Evolutionary conservation across 805 yeast species (phyloP).

Genomic region (Lachancea cidri): DNA sequence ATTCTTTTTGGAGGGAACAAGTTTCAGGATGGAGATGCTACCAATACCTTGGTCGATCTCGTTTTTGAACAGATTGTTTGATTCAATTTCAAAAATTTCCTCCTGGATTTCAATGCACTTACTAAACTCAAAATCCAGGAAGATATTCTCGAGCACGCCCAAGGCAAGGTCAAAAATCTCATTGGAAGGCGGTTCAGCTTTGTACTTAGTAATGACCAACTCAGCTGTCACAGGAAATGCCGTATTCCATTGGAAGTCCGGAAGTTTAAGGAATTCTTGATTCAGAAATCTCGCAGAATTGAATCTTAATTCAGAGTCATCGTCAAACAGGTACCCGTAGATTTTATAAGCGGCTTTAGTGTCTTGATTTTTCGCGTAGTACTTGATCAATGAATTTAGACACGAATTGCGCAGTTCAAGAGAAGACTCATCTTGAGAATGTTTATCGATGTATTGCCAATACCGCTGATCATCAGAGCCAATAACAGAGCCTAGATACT

Average conservation of each 20-base stretch:
- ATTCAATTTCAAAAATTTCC: slow-evolving; percentile 60
- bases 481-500: slow-evolving; percentile 45
- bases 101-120: background rate
- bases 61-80: slow-evolving; percentile 60
- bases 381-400: slow-evolving; percentile 19
- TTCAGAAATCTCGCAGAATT: slow-evolving; percentile 41
- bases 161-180: background rate
- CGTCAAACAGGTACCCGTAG: slow-evolving; percentile 50
- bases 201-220: background rate
- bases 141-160: background rate
- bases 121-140: background rate
- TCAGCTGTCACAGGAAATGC: slow-evolving; percentile 35
- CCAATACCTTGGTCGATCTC: slow-evolving; percentile 32
- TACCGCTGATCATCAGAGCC: slow-evolving; percentile 14
- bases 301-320: slow-evolving; percentile 56
- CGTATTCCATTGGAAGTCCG: slow-evolving; percentile 4
- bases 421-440: slow-evolving; percentile 21
- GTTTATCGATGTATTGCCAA: slow-evolving; percentile 11
- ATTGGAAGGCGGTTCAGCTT: background rate
- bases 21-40: slow-evolving; percentile 19
- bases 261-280: slow-evolving; percentile 26
- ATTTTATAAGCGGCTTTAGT: slow-evolving; percentile 21
- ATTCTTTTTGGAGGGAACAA: background rate
- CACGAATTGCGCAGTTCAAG: slow-evolving; percentile 23
- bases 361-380: slow-evolving; percentile 4